phyloP scores from a whole-genome alignment of 345 rosid genomes.

The Euphorbia pulcherrima region DNA sequence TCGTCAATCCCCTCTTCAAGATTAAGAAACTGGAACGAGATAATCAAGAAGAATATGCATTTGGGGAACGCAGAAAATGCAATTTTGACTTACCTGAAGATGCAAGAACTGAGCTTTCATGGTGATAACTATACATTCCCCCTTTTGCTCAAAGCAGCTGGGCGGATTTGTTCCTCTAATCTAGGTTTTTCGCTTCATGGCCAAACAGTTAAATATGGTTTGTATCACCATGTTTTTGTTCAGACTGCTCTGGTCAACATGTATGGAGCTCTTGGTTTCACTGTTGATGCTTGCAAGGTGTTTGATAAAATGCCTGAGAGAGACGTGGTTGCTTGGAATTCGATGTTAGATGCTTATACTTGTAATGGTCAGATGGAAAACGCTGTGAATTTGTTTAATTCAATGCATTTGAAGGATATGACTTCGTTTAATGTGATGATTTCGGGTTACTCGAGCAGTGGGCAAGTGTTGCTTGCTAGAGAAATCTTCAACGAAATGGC shows the following conservation, averaged over 20 bases:
- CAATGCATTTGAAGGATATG: conserved; percentile 25
- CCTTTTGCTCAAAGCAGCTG: conserved; percentile 21
- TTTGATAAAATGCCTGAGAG: conserved; percentile 22
- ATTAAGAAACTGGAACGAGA: conserved; percentile 8
- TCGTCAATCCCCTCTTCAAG: not conserved
- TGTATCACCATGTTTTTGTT: conserved; percentile 13
- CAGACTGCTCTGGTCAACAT: conserved; percentile 20
- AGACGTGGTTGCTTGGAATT: conserved; percentile 25
- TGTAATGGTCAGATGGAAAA: conserved; percentile 19
- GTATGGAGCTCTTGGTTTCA: conserved; percentile 5
- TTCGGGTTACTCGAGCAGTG: conserved; percentile 20
- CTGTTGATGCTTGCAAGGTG: conserved; percentile 18
- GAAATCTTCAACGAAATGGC: conserved; percentile 15
- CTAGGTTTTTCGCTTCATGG: conserved; percentile 16
- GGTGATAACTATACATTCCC: conserved; percentile 18
- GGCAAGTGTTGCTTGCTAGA: conserved; percentile 11
- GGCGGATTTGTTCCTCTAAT: not conserved
- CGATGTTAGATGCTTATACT: conserved; percentile 21
- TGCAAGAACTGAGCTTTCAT: conserved; percentile 8
- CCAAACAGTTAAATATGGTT: conserved; percentile 19
- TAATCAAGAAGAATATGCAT: conserved; percentile 7
- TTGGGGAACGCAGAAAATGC: conserved; percentile 12
- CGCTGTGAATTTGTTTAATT: conserved; percentile 18
- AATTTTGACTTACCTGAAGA: conserved; percentile 6
- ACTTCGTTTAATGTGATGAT: conserved; percentile 26